phyloP scores from a whole-genome alignment of 768 basidiomycete species.

The Pleurotus cornucopiae region DNA sequence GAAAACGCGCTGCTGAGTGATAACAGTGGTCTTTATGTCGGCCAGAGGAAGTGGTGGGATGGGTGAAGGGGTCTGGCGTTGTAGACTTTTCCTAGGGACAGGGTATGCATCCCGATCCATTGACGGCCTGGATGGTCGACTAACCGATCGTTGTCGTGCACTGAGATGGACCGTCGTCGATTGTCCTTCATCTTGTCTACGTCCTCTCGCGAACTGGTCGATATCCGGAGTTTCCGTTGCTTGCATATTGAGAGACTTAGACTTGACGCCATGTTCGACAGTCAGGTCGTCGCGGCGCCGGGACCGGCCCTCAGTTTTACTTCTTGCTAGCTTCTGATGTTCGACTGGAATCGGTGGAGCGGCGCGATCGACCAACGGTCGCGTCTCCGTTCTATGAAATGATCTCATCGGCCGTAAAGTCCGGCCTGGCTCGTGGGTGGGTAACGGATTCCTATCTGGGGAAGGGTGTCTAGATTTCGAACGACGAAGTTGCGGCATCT shows the following conservation, averaged over 20 bases:
- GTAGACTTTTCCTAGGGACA: conserved; percentile 16
- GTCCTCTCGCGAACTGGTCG: conserved; percentile 4
- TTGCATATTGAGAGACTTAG: conserved; percentile 14
- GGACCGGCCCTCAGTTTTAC: conserved; percentile 26
- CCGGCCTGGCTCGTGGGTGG: conserved; percentile 10
- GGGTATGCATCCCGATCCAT: conserved; percentile 19
- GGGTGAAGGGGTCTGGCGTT: conserved; percentile 22
- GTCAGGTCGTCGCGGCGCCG: conserved; percentile 19
- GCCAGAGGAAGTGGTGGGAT: conserved; percentile 32
- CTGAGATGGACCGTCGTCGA: background rate
- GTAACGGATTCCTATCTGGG: background rate
- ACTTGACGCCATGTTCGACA: conserved; percentile 18
- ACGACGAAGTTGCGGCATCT: conserved; percentile 10
- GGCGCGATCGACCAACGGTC: conserved; percentile 26
- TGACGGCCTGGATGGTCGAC: conserved; percentile 13
- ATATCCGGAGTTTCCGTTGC: background rate
- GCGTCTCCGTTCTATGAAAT: conserved; percentile 48
- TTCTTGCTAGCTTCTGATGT: conserved; percentile 27
- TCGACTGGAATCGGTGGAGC: conserved; percentile 27
- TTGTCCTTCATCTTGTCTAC: background rate
- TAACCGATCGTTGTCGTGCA: background rate
- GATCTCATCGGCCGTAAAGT: conserved; percentile 51
- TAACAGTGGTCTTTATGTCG: conserved; percentile 28
- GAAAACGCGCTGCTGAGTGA: conserved; percentile 70
- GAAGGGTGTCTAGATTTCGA: conserved; percentile 5